These are phyloP conservation scores for Cenchrus americanus DNA, from an alignment of 176 grass and related monocot species.

Conservation along the genomic window DNA sequence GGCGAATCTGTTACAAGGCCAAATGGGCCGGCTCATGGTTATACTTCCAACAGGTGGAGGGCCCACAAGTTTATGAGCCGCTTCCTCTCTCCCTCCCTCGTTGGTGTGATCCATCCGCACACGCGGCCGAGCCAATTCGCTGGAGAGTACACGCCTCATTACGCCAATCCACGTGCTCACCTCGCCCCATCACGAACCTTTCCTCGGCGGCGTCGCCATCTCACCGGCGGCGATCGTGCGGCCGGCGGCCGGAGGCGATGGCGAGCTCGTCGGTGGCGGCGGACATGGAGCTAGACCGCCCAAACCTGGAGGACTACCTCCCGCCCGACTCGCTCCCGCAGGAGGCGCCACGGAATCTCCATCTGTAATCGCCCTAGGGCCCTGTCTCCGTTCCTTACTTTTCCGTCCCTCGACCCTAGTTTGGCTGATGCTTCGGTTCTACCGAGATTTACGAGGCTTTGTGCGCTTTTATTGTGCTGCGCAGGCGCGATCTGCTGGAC, in stretches of 20 bases:
- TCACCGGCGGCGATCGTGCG: background rate
- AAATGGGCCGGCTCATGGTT: background rate
- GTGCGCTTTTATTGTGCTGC: background rate
- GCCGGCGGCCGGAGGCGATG: constrained; percentile 10
- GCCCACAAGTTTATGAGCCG: constrained; percentile 28
- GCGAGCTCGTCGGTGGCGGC: constrained; percentile 51
- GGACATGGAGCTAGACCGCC: constrained; percentile 78
- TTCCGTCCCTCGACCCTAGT: background rate
- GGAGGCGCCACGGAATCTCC: constrained; percentile 63
- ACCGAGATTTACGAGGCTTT: background rate
- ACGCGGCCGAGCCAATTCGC: constrained; percentile 13
- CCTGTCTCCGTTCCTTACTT: background rate
- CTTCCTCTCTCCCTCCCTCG: background rate
- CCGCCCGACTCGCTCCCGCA: constrained; percentile 64
- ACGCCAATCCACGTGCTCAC: constrained; percentile 10
- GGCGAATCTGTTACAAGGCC: no score
- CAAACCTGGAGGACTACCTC: constrained; percentile 87
- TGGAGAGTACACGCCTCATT: constrained; percentile 36
- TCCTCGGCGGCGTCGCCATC: constrained; percentile 38
- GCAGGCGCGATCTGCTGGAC: constrained; percentile 94
- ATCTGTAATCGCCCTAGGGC: constrained; percentile 47
- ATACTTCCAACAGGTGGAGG: no score
- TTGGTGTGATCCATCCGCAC: background rate
- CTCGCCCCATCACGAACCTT: constrained; percentile 23
- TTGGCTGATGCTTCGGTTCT: background rate